Percentiles rank a stretch among this genome's conserved stretches.
phyloP scores from a whole-genome alignment of 106 monocot species.

The Phalaenopsis equestris region DNA sequence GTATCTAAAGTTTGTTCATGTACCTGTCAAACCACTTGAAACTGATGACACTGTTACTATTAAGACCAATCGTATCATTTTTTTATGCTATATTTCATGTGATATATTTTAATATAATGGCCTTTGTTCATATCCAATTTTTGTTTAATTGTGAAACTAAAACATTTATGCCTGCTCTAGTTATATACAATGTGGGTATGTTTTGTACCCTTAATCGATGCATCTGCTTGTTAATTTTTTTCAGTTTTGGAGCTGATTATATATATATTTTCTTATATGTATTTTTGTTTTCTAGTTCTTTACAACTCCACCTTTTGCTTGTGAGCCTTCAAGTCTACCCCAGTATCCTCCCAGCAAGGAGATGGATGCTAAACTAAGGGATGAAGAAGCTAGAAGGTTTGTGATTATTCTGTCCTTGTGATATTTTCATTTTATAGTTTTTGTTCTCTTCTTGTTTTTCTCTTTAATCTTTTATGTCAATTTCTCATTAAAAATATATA shows the following conservation, averaged over 20 bases:
- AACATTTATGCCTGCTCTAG: background rate
- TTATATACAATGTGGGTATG: background rate
- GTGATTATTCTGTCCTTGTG: background rate
- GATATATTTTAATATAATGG: background rate
- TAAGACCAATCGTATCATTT: background rate
- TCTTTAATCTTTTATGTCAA: background rate
- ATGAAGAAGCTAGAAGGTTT: conserved; percentile 70
- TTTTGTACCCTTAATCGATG: background rate
- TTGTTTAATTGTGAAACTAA: conserved; percentile 2
- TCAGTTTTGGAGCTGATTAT: background rate
- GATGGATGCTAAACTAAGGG: conserved; percentile 50
- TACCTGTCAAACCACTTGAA: background rate
- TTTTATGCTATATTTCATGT: background rate
- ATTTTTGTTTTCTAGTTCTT: conserved; percentile 34
- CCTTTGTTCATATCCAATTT: background rate
- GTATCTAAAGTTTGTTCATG: background rate
- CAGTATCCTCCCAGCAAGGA: conserved; percentile 51
- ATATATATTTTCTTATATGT: background rate
- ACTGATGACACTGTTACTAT: background rate
- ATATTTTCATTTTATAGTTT: conserved; percentile 7
- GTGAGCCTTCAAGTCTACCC: conserved; percentile 67
- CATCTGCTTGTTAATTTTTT: background rate
- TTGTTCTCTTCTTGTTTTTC: background rate
- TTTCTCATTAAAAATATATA: background rate
- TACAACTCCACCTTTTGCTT: conserved; percentile 47